phyloP scores from a whole-genome alignment of 2,329 filamentous ascomycete species.

The Colletotrichum neosansevieriae region DNA sequence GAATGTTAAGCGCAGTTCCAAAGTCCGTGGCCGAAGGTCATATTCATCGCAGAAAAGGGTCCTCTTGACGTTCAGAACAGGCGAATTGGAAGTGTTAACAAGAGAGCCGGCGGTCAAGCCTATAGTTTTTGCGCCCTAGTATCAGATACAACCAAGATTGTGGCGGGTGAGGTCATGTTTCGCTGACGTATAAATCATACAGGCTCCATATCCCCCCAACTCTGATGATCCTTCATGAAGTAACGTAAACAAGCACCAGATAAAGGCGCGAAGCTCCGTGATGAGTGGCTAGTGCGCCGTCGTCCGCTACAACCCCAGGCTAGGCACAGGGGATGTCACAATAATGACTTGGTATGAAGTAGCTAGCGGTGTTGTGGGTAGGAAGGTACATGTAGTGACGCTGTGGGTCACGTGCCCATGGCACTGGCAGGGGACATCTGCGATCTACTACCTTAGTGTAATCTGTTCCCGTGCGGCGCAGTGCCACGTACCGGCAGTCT shows the following conservation, averaged over 20 bases:
- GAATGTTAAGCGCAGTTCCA: not conserved
- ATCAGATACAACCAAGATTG: not conserved
- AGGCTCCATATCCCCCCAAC: slow-evolving; percentile 4
- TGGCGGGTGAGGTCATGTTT: slow-evolving; percentile 20
- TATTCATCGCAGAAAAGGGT: not conserved
- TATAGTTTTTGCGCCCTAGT: not conserved
- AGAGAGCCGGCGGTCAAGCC: not conserved
- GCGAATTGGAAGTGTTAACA: not conserved
- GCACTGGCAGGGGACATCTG: too few relatives aligned
- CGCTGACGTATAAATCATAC: slow-evolving; percentile 1
- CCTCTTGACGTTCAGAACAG: not conserved
- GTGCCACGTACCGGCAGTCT: slow-evolving; percentile 19
- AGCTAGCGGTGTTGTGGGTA: too few relatives aligned
- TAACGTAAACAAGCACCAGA: not conserved
- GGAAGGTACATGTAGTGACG: too few relatives aligned
- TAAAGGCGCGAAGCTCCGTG: slow-evolving; percentile 4
- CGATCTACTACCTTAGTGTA: slow-evolving; percentile 14
- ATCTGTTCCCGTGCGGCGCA: not conserved
- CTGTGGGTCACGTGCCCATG: too few relatives aligned
- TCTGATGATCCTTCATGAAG: slow-evolving; percentile 16
- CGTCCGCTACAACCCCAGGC: slow-evolving; percentile 1
- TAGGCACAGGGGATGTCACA: slow-evolving; percentile 1
- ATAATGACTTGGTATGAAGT: too few relatives aligned
- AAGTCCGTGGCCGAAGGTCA: too few relatives aligned
- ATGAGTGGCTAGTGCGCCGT: slow-evolving; percentile 2